phyloP scores from a whole-genome alignment of 1,284 basidiomycete species.

The Fistulinella cinereoalba region DNA sequence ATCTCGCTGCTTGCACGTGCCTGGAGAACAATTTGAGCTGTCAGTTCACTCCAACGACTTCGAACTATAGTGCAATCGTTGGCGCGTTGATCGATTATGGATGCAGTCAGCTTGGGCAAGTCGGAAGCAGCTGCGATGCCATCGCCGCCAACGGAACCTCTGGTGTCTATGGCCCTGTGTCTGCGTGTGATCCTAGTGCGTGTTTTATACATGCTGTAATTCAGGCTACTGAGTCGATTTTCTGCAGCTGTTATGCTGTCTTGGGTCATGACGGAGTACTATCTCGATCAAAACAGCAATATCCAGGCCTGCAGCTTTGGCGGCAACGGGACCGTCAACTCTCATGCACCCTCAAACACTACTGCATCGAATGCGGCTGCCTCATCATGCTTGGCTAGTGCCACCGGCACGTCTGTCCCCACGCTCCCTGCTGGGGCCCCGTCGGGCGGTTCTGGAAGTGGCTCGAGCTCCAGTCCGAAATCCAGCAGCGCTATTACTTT shows the following conservation, averaged over 20 bases:
- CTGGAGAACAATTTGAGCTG: constrained; percentile 69
- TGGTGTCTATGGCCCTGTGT: constrained; percentile 75
- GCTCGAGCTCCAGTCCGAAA: constrained; percentile 21
- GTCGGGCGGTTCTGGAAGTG: constrained; percentile 22
- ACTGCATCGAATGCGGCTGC: constrained; percentile 61
- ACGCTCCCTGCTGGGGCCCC: constrained; percentile 41
- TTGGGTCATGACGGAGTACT: constrained; percentile 82
- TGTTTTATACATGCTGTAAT: constrained; percentile 14
- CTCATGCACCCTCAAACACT: constrained; percentile 49
- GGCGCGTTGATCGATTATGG: constrained; percentile 67
- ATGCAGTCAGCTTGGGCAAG: constrained; percentile 67
- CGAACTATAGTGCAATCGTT: constrained; percentile 64
- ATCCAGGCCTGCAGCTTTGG: constrained; percentile 68
- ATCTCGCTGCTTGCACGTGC: constrained; percentile 76
- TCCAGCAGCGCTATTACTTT: constrained; percentile 22
- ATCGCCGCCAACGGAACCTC: constrained; percentile 72
- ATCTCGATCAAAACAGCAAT: constrained; percentile 60
- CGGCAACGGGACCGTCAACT: constrained; percentile 81
- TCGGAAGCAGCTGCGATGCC: constrained; percentile 60
- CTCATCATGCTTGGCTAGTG: constrained; percentile 67
- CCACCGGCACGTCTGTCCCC: constrained; percentile 68
- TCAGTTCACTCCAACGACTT: constrained; percentile 60
- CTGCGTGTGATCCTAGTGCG: constrained; percentile 73
- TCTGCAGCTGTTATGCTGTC: constrained; percentile 69
- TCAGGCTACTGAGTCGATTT: constrained; percentile 7